Base-by-base conservation (phyloP, 2,329 filamentous ascomycete genomes). In the Penicillium sp. region DNA sequence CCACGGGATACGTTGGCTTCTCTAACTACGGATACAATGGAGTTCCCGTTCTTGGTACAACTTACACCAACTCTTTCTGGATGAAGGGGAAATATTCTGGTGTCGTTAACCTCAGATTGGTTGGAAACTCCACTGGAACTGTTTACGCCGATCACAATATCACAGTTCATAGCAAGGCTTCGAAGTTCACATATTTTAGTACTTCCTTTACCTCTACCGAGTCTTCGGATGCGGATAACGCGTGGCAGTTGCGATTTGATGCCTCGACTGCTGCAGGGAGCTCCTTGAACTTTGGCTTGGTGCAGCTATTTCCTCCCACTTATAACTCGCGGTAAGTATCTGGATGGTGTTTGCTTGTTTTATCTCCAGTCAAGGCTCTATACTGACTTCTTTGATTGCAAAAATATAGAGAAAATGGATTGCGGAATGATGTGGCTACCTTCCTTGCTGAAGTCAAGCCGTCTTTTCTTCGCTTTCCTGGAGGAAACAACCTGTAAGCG, bases 391-490 rank as follows among this genome's bases (percentile, higher is more conserved):
- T 11, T 5, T 22, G 3, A 42, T 20, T 23, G 9, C 14, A 29
- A 9, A 25, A 15, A 5, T n/a, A n/a, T n/a, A 68, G 64, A 23
- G 42, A 62, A 50, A 87, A 87, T 58, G 85, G 85, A 1, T 74
- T 85, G 31, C 74, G 83, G 11, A 68, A 76, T 14, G 82, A 86
- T 40, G 71, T 87, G 46, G 80, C 79, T 14, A 76, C 83, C 55
- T 78, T 78, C 8, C 69, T 86, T 8, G 80, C 77, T 4, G 77
- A 71, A 11, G 64, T 86, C 2, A 80, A 84, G 50, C 80, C 81
- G 0, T 81, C 78, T 42, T 81, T 87, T 61, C 76, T 89, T 47
- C 80, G 86, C 40, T 81, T 87, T 56, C 86, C 86, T 0, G 86
- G 86, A 7, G 85, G 84, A 23, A 86, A 86, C 67, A 86, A 85